Percentiles rank a stretch among this genome's conserved stretches.
phyloP scores from a whole-genome alignment of 1,284 basidiomycete species.

The Amylostereum areolatum region DNA sequence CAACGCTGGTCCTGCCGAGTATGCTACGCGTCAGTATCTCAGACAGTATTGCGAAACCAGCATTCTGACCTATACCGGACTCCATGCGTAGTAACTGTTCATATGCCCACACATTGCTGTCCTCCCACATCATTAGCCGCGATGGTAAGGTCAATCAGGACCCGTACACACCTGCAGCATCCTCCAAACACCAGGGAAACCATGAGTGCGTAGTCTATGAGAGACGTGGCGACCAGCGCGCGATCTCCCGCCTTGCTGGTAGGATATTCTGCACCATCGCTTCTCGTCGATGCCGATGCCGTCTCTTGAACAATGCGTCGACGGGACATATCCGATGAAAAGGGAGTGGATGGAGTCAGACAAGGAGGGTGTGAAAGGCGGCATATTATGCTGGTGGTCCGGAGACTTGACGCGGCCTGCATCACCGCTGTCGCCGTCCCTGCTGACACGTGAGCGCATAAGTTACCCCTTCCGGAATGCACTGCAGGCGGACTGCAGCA shows the following conservation, averaged over 20 bases:
- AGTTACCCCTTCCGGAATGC: too few species aligned
- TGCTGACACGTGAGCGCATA: too few species aligned
- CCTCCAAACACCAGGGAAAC: constrained; percentile 70
- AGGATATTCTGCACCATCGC: neutral
- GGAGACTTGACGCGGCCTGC: too few species aligned
- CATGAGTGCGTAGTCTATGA: constrained; percentile 45
- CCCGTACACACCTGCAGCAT: constrained; percentile 65
- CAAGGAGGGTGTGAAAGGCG: too few species aligned
- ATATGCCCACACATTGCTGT: constrained; percentile 65
- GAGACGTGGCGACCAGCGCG: constrained; percentile 8
- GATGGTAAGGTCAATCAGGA: neutral
- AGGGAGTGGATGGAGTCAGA: too few species aligned
- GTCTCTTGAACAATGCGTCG: too few species aligned
- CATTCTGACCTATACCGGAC: constrained; percentile 54
- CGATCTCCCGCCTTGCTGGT: neutral
- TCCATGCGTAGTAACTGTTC: constrained; percentile 68
- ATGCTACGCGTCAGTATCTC: neutral
- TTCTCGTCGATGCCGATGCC: neutral
- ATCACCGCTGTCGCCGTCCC: too few species aligned
- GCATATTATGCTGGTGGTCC: too few species aligned
- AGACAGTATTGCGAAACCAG: neutral
- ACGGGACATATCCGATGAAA: too few species aligned
- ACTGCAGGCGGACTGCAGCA: too few species aligned
- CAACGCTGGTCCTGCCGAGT: constrained; percentile 63
- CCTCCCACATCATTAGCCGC: neutral